These are phyloP conservation scores for Pseudocercospora crystallina DNA, from an alignment of 2,329 filamentous ascomycete genomes.

Conservation along the genomic window DNA sequence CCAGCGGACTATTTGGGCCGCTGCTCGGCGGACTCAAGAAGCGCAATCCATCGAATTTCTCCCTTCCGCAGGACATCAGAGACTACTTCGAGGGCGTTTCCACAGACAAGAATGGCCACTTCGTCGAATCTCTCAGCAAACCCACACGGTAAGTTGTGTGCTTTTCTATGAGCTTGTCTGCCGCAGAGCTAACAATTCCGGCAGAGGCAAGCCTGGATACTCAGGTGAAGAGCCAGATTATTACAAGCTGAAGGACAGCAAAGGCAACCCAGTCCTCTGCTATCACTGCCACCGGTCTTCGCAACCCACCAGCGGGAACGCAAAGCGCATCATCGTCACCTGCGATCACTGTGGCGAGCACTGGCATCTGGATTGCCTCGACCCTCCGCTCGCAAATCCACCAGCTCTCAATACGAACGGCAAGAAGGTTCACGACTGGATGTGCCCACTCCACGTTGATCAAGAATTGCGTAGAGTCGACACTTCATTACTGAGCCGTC, in stretches of 20 bases:
- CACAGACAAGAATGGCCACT: constrained; percentile 74
- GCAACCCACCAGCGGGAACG: constrained; percentile 35
- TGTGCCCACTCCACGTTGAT: constrained; percentile 83
- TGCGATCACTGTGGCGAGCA: constrained; percentile 79
- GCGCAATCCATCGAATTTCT: constrained; percentile 38
- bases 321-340: constrained; percentile 72
- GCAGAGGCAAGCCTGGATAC: constrained; percentile 37
- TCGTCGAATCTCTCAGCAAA: constrained; percentile 65
- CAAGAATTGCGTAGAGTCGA: constrained; percentile 66
- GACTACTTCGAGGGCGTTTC: constrained; percentile 77
- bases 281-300: constrained; percentile 70
- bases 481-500: constrained; percentile 26
- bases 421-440: constrained; percentile 70
- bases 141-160: constrained; percentile 55
- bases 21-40: constrained; percentile 56
- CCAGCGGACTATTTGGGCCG: constrained; percentile 58
- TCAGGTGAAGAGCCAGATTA: constrained; percentile 45
- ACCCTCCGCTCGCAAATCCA: constrained; percentile 77
- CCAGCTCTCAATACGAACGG: constrained; percentile 58
- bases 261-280: constrained; percentile 76
- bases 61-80: constrained; percentile 68
- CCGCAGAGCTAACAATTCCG: constrained; percentile 4
- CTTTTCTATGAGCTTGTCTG: neutral
- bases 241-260: constrained; percentile 56
- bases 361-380: constrained; percentile 92